These are phyloP conservation scores for Schizosaccharomyces japonicus DNA, from an alignment of 805 yeast genomes.

Conservation along the genomic window DNA sequence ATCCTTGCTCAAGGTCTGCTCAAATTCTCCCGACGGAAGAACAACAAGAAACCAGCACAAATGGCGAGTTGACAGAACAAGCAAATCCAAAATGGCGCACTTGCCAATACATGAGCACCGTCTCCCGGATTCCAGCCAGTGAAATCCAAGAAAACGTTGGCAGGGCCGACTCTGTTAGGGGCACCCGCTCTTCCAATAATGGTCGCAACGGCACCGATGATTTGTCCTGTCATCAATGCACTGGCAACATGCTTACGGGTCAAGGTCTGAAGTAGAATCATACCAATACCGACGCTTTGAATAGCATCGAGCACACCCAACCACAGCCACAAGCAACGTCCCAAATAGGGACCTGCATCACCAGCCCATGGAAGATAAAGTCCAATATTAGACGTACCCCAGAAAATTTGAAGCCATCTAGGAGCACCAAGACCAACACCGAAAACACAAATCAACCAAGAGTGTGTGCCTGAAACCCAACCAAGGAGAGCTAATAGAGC, in stretches of 20 bases:
- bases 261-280: constrained; percentile 4
- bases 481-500: neutral
- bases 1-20: constrained; percentile 3
- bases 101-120: neutral
- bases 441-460: constrained; percentile 5
- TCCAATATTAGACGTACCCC: constrained; percentile 5
- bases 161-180: constrained; percentile 3
- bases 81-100: constrained; percentile 5
- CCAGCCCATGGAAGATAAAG: constrained; percentile 5
- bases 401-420: constrained; percentile 2
- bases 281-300: constrained; percentile 5
- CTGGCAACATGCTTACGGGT: constrained; percentile 4
- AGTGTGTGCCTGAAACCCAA: constrained; percentile 1
- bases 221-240: constrained; percentile 2
- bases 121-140: neutral
- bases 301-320: constrained; percentile 5
- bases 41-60: constrained; percentile 4
- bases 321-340: constrained; percentile 5
- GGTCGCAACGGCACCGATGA: constrained; percentile 4
- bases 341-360: constrained; percentile 2
- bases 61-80: constrained; percentile 4
- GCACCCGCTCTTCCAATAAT: constrained; percentile 3
- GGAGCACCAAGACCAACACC: constrained; percentile 5
- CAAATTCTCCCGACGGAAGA: constrained; percentile 5
- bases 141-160: neutral